Evolutionary conservation across 331 rosid species (phyloP).

Genomic region (Malus hybrid): DNA sequence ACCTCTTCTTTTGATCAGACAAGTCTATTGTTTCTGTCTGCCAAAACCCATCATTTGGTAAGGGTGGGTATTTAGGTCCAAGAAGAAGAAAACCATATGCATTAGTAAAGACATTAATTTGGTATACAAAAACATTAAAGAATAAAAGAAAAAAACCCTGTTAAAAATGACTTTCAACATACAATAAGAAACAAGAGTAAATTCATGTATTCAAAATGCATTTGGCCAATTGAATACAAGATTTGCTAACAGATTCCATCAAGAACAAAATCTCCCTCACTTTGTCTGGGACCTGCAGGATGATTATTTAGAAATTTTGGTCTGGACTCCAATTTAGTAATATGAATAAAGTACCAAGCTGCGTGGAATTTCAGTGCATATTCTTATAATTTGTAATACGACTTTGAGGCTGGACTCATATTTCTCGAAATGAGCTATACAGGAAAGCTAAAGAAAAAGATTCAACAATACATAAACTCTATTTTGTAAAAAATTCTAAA

Average conservation of each 20-base stretch:
- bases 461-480: not conserved
- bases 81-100: not conserved
- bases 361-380: not conserved
- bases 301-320: not conserved
- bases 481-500: not conserved
- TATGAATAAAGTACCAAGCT: not conserved
- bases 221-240: not conserved
- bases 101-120: not conserved
- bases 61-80: not conserved
- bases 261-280: not conserved
- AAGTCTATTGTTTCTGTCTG: conserved; percentile 89
- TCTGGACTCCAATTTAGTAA: not conserved
- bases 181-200: not conserved
- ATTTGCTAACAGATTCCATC: not conserved
- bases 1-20: conserved; percentile 35
- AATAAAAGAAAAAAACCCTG: not conserved
- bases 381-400: not conserved
- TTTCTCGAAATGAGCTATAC: not conserved
- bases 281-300: not conserved
- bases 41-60: conserved; percentile 7
- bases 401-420: not conserved
- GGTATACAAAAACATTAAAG: not conserved
- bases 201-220: not conserved
- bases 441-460: not conserved
- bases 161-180: not conserved